Evolutionary conservation across 208 protist species (phyloP).

Genomic region (Acanthamoeba triangularis): DNA sequence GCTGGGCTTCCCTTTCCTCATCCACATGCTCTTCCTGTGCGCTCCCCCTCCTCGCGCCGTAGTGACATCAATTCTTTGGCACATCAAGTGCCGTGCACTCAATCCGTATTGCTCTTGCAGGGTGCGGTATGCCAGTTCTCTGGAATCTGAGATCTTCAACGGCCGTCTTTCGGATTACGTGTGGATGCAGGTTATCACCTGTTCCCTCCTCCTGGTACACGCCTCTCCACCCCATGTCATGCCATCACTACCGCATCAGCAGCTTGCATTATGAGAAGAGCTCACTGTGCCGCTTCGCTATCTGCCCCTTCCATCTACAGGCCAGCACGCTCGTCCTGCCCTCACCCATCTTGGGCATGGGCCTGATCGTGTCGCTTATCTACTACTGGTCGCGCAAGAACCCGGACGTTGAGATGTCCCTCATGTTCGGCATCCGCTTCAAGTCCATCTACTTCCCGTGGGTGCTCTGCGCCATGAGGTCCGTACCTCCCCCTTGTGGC

Average conservation of each 20-base stretch:
- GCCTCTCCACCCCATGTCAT: not conserved
- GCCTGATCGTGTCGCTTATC: constrained; percentile 72
- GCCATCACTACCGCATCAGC: no score
- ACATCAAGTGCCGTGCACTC: not conserved
- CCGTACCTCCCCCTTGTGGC: no score
- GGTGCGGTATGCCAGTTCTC: not conserved
- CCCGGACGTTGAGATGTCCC: constrained; percentile 51
- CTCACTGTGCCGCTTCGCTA: not conserved
- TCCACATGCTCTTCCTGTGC: constrained; percentile 66
- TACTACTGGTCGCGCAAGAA: constrained; percentile 81
- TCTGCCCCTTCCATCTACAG: not conserved
- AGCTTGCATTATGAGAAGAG: not conserved
- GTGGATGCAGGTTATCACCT: not conserved
- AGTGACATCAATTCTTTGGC: not conserved
- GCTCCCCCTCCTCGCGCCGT: not conserved
- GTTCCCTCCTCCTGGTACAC: constrained; percentile 15
- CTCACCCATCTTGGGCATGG: constrained; percentile 22
- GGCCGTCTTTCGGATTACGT: not conserved
- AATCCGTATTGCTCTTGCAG: not conserved
- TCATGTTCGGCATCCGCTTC: constrained; percentile 79
- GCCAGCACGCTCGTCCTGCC: not conserved
- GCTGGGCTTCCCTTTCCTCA: constrained; percentile 62
- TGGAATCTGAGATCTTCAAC: constrained; percentile 1
- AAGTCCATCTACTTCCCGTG: constrained; percentile 82
- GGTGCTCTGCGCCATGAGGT: constrained; percentile 63